Percentiles rank a stretch among this genome's conserved stretches.
Conservation (phyloP, 257 asterid species). For the Fraxinus americana region DNA sequence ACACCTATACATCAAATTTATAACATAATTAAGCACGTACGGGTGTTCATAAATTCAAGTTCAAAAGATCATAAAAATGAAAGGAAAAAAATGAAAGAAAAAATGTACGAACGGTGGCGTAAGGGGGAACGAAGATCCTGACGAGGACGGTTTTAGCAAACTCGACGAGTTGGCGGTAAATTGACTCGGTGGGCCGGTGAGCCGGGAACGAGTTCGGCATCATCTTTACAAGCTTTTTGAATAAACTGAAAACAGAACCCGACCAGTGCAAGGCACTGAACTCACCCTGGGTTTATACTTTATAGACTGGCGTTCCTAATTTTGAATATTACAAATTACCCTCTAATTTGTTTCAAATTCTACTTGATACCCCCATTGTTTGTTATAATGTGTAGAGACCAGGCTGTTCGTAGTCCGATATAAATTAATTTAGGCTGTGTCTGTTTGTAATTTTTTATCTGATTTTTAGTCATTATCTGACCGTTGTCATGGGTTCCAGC, state of each 20-base stretch:
- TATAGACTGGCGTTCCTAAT: too few species aligned
- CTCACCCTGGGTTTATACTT: background rate
- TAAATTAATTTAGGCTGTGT: too few species aligned
- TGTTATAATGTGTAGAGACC: too few species aligned
- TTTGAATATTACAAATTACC: too few species aligned
- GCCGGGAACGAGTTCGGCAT: slow-evolving; percentile 46
- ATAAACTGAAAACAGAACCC: background rate
- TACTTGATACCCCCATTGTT: too few species aligned
- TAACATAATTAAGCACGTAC: background rate
- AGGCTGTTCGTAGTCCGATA: too few species aligned
- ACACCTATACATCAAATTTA: slow-evolving; percentile 53
- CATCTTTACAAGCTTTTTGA: slow-evolving; percentile 22
- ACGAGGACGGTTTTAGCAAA: slow-evolving; percentile 77
- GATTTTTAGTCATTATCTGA: too few species aligned
- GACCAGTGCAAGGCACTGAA: background rate
- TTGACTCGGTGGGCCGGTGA: slow-evolving; percentile 55
- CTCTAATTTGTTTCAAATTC: too few species aligned
- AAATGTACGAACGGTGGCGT: slow-evolving; percentile 61
- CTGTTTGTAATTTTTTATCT: too few species aligned
- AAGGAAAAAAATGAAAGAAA: background rate
- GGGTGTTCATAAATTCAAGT: background rate
- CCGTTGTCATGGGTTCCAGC: too few species aligned
- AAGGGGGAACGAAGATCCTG: slow-evolving; percentile 84
- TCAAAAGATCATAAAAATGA: background rate
- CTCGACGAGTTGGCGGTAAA: slow-evolving; percentile 77